Conservation (phyloP, 2,329 filamentous ascomycete genomes). For the Penicillium janthinellum region DNA sequence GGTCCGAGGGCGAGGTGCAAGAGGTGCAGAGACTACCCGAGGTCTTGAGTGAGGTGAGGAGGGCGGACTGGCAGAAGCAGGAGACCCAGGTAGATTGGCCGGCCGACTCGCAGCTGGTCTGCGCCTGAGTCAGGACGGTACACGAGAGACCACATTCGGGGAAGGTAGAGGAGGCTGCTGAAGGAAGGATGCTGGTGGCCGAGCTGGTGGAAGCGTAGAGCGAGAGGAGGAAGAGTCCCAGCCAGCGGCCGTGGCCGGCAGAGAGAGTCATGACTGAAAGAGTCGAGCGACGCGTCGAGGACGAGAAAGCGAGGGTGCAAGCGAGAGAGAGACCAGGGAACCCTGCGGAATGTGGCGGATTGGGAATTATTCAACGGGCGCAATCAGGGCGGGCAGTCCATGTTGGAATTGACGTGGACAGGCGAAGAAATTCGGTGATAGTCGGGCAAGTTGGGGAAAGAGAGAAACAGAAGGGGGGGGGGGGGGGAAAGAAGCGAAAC, state of each 20-base stretch:
- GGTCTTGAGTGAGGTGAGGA: conserved; percentile 61
- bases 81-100: conserved; percentile 59
- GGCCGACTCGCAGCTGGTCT: conserved; percentile 63
- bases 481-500: neutral
- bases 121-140: conserved; percentile 66
- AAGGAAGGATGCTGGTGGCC: conserved; percentile 37
- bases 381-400: neutral
- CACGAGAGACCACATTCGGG: conserved; percentile 65
- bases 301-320: neutral
- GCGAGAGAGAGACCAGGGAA: neutral
- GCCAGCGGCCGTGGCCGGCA: conserved; percentile 17
- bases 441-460: neutral
- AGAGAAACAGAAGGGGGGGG: neutral
- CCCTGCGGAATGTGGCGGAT: neutral
- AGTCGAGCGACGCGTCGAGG: neutral
- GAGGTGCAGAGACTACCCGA: conserved; percentile 64
- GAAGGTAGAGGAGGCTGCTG: conserved; percentile 49
- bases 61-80: conserved; percentile 72
- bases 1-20: conserved; percentile 55
- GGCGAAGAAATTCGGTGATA: neutral
- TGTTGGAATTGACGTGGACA: neutral
- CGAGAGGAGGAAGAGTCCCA: conserved; percentile 22
- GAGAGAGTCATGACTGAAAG: conserved; percentile 4
- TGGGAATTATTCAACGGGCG: neutral
- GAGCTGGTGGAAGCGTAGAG: conserved; percentile 27